Conservation (phyloP, 164 flowering plant genomes). For the Santalum album region DNA sequence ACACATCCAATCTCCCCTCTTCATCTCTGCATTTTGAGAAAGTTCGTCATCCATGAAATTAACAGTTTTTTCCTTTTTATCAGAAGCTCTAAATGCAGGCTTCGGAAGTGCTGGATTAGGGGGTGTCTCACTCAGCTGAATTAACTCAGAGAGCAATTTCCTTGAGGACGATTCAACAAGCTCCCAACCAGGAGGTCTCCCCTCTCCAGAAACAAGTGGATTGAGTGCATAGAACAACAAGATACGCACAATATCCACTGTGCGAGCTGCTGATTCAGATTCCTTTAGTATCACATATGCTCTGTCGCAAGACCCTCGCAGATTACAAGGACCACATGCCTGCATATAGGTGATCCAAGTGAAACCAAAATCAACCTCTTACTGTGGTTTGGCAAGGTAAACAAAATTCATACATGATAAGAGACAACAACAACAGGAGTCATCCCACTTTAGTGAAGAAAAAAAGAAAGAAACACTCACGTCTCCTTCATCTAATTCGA, state of each 20-base stretch:
- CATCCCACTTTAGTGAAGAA: no score
- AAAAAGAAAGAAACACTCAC: conserved; percentile 36
- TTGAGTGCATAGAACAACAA: conserved; percentile 65
- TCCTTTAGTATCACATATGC: conserved; percentile 63
- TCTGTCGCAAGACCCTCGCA: conserved; percentile 91
- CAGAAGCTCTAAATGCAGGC: conserved; percentile 26
- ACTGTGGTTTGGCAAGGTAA: no score
- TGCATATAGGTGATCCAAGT: conserved; percentile 15
- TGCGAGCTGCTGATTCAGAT: conserved; percentile 61
- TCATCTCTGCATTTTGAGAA: conserved; percentile 44
- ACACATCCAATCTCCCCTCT: conserved; percentile 84
- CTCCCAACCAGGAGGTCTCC: conserved; percentile 43
- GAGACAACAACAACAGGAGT: no score
- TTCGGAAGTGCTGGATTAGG: conserved; percentile 43
- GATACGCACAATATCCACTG: conserved; percentile 81
- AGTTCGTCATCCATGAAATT: conserved; percentile 7
- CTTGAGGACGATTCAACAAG: conserved; percentile 50
- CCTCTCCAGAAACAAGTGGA: conserved; percentile 47
- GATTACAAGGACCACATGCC: conserved; percentile 74
- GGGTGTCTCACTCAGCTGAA: conserved; percentile 50
- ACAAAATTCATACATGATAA: no score
- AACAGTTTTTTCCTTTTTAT: conserved; percentile 18
- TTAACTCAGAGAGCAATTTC: conserved; percentile 59
- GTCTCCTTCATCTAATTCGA: conserved; percentile 72
- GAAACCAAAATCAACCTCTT: not conserved